phyloP scores from a whole-genome alignment of 139 green algal genomes.

The Pedinophyceae sp. region DNA sequence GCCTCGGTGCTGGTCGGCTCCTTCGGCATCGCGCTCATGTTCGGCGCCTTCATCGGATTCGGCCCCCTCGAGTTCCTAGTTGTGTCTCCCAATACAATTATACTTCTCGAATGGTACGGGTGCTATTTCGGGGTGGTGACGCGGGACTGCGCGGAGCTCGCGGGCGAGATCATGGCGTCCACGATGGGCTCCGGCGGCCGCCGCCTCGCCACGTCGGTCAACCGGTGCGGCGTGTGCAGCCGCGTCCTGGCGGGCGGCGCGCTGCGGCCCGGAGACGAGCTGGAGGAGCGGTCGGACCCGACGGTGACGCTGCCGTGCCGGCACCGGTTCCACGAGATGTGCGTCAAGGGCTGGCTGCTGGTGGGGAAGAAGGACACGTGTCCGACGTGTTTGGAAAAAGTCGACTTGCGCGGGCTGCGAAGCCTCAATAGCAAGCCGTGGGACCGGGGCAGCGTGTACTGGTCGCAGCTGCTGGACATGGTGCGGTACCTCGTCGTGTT shows the following conservation, averaged over 20 bases:
- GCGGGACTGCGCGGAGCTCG: slow-evolving; percentile 68
- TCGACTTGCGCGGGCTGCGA: slow-evolving; percentile 42
- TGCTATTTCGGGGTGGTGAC: slow-evolving; percentile 79
- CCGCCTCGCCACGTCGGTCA: slow-evolving; percentile 26
- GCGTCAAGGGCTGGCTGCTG: slow-evolving; percentile 70
- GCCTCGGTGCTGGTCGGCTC: slow-evolving; percentile 35
- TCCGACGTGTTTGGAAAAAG: slow-evolving; percentile 54
- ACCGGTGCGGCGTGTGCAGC: slow-evolving; percentile 63
- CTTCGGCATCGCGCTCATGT: slow-evolving; percentile 46
- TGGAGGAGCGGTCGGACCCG: background rate
- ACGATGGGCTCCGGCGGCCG: slow-evolving; percentile 24
- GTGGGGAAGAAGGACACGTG: slow-evolving; percentile 69
- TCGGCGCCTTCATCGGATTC: slow-evolving; percentile 41
- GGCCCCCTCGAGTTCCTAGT: slow-evolving; percentile 20
- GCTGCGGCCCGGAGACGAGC: background rate
- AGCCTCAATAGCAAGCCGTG: slow-evolving; percentile 44
- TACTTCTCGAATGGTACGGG: slow-evolving; percentile 50
- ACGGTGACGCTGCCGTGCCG: slow-evolving; percentile 47
- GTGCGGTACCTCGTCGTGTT: slow-evolving; percentile 58
- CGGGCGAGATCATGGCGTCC: slow-evolving; percentile 40
- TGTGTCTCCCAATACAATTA: background rate
- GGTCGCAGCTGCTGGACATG: slow-evolving; percentile 58
- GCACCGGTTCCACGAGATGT: slow-evolving; percentile 75
- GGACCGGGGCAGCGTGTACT: slow-evolving; percentile 50
- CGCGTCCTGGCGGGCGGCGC: slow-evolving; percentile 38